Percentiles rank a stretch among this genome's conserved stretches.
These are phyloP conservation scores for Podaxis carcinomalis DNA, from an alignment of 768 basidiomycete genomes.

Conservation along the genomic window DNA sequence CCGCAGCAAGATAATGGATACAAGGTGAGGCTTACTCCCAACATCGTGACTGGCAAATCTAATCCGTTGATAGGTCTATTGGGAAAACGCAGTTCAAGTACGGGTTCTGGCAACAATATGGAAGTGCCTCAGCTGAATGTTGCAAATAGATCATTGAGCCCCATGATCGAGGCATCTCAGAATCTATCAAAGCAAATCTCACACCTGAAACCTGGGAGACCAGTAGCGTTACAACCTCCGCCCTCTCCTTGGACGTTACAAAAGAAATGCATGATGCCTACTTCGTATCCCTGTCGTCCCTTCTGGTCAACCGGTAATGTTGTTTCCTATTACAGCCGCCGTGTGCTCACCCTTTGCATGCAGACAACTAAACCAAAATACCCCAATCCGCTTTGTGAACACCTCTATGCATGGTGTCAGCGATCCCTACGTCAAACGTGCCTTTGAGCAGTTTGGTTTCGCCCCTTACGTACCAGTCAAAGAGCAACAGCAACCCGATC, in stretches of 20 bases:
- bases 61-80: slow-evolving; percentile 59
- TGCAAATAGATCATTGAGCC: slow-evolving; percentile 70
- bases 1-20: slow-evolving; percentile 81
- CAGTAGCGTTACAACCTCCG: slow-evolving; percentile 30
- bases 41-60: background rate
- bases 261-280: slow-evolving; percentile 57
- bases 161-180: slow-evolving; percentile 75
- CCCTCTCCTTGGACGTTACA: slow-evolving; percentile 53
- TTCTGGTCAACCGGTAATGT: slow-evolving; percentile 25
- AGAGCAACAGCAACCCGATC: slow-evolving; percentile 71
- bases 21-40: slow-evolving; percentile 44
- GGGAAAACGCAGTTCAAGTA: slow-evolving; percentile 87
- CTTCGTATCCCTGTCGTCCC: slow-evolving; percentile 34
- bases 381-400: slow-evolving; percentile 64
- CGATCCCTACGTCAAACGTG: slow-evolving; percentile 53
- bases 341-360: background rate
- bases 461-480: slow-evolving; percentile 53
- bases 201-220: slow-evolving; percentile 45
- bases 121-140: background rate
- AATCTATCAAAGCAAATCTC: slow-evolving; percentile 57
- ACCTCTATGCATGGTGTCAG: slow-evolving; percentile 93
- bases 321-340: background rate
- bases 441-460: slow-evolving; percentile 59
- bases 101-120: background rate
- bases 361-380: slow-evolving; percentile 33